Base-by-base conservation (phyloP, 208 protist species). In the Angomonas ambiguus region DNA sequence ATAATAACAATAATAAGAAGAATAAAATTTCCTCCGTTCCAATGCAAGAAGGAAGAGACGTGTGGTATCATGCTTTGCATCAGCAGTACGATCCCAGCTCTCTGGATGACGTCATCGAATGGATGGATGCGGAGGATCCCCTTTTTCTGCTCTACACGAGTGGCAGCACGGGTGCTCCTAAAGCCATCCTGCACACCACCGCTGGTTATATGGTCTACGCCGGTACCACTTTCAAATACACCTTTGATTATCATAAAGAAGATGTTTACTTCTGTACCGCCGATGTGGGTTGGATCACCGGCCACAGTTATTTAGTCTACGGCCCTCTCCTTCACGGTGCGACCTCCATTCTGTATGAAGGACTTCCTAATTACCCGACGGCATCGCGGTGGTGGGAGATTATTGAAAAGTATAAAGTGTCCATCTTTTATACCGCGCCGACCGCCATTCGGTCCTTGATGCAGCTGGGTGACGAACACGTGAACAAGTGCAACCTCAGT, bases 121-220 rank as follows among this genome's bases (percentile, higher is more conserved):
- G 87, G 84, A 78, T 99, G 63, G 91, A 88, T 18, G 78, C 87
- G 1, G 97, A 99, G 80, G 94, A 99, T 74, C 82, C 90, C 16
- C 83, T 99, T 5, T 99, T 99, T 67, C 75, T 99, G 66, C 85
- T 99, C 11, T 99, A 99, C 84, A 99, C 98, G 11, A 96, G 83
- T 66, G 97, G 97, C 62, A 98, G 91, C 41, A 99, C 98, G 1
- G 98, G 98, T 42, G 96, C 90, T 70, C 98, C 98, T 34, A 99
- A 99, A 80, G 98, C 97, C 32, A 79, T 98, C 30, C 71, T 98
- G 41, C 95, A 98, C 82, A 97, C 92, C 13, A 95, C 81, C 22
- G 93, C 55, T 22, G 97, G 97, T 51, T 99, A 99, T 76, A 87
- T 98, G 79, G 75, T 99, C 32, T 98, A 95, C 65, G 74, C 95